A percentile compares a stretch with the other conserved stretches of the same genome.
phyloP scores from a whole-genome alignment of 768 basidiomycete species.

The Boletus reticulatus region DNA sequence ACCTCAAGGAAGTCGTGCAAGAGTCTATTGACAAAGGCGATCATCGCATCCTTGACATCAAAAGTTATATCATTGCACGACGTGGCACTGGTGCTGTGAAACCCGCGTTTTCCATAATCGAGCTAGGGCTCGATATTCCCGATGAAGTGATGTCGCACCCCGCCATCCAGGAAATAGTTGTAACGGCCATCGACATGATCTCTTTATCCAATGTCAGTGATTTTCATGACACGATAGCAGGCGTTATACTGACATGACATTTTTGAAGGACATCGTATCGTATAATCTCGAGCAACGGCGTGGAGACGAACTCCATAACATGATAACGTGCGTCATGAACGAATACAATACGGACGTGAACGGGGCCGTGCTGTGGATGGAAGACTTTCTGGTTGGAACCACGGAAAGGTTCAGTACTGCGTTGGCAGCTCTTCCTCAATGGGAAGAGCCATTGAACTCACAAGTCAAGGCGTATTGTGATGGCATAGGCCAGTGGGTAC shows the following conservation, averaged over 20 bases:
- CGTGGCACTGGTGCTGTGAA: constrained; percentile 40
- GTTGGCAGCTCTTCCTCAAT: constrained; percentile 33
- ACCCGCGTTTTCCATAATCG: constrained; percentile 37
- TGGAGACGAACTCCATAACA: too few species aligned
- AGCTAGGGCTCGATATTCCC: constrained; percentile 37
- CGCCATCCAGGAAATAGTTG: constrained; percentile 29
- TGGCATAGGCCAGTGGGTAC: too few species aligned
- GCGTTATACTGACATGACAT: background rate
- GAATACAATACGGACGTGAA: constrained; percentile 26
- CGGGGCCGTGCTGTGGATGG: constrained; percentile 14
- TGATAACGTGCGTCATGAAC: constrained; percentile 49
- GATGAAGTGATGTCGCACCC: constrained; percentile 42
- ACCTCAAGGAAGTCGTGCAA: constrained; percentile 37
- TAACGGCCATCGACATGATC: constrained; percentile 33
- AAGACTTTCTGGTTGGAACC: constrained; percentile 1
- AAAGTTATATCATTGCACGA: constrained; percentile 40
- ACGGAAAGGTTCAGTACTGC: constrained; percentile 9
- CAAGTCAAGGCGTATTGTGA: too few species aligned
- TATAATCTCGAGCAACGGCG: too few species aligned
- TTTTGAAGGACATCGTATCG: constrained; percentile 27
- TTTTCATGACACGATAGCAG: constrained; percentile 2
- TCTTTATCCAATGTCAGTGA: constrained; percentile 16
- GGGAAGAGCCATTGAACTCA: constrained; percentile 21
- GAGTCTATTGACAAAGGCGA: constrained; percentile 41
- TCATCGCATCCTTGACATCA: constrained; percentile 33